Conservation (phyloP, 1,139 yeast species). For the Blastobotrys indianensis region DNA sequence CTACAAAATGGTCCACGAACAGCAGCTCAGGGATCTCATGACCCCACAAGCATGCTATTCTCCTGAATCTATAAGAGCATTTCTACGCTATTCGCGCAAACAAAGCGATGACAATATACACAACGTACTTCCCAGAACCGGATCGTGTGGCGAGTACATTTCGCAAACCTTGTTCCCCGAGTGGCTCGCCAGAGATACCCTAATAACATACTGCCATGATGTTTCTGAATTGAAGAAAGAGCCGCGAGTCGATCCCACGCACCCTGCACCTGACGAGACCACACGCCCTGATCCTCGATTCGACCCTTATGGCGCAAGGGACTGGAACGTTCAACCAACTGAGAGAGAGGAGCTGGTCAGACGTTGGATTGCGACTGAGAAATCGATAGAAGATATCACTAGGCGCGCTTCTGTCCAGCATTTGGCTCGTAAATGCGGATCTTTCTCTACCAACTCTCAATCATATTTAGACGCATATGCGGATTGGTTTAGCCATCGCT, state of each 20-base stretch:
- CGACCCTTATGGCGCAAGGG: slow-evolving; percentile 35
- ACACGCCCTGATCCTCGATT: slow-evolving; percentile 28
- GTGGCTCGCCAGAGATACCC: slow-evolving; percentile 30
- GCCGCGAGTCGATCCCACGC: slow-evolving; percentile 2
- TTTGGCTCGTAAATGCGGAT: slow-evolving; percentile 28
- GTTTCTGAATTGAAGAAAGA: slow-evolving; percentile 22
- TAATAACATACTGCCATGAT: slow-evolving; percentile 28
- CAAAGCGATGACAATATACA: slow-evolving; percentile 26
- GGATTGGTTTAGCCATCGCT: slow-evolving; percentile 5
- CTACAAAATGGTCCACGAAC: slow-evolving; percentile 1
- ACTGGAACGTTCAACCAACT: slow-evolving; percentile 15
- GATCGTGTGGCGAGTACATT: slow-evolving; percentile 27
- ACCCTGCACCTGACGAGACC: background rate
- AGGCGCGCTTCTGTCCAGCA: slow-evolving; percentile 26
- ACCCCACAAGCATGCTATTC: slow-evolving; percentile 24
- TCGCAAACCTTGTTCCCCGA: slow-evolving; percentile 28
- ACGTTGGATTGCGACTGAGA: slow-evolving; percentile 29
- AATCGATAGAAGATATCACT: slow-evolving; percentile 29
- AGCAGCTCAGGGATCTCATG: slow-evolving; percentile 18
- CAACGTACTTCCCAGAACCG: slow-evolving; percentile 24
- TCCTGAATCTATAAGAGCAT: slow-evolving; percentile 23
- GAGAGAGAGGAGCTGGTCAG: slow-evolving; percentile 24
- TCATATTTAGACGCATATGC: slow-evolving; percentile 20
- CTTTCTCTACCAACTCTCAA: slow-evolving; percentile 18
- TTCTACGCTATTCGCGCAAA: slow-evolving; percentile 24